Conservation (phyloP, 305 asterid genomes). For the Fraxinus sp. region DNA sequence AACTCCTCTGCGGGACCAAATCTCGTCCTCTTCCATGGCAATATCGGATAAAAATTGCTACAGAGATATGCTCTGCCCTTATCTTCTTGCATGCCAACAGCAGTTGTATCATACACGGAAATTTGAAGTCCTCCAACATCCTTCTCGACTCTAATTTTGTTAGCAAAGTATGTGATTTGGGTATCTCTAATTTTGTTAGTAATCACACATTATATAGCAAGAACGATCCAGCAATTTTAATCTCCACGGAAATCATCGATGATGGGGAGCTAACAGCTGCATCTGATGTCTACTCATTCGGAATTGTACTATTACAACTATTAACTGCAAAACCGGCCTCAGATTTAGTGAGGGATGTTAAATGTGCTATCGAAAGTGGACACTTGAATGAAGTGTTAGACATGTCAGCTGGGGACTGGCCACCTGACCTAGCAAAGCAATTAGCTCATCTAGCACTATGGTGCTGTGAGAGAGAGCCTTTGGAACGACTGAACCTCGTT, state of each 20-base stretch:
- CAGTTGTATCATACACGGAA: slow-evolving; percentile 60
- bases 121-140: slow-evolving; percentile 62
- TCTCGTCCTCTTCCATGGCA: slow-evolving; percentile 64
- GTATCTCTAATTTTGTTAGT: slow-evolving; percentile 38
- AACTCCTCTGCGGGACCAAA: slow-evolving; percentile 51
- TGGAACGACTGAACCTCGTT: slow-evolving; percentile 60
- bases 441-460: slow-evolving; percentile 60
- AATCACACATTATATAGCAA: slow-evolving; percentile 15
- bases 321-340: slow-evolving; percentile 66
- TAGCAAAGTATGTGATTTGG: slow-evolving; percentile 71
- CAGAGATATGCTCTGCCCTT: slow-evolving; percentile 68
- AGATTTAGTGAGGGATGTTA: slow-evolving; percentile 58
- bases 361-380: slow-evolving; percentile 63
- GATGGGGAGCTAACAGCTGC: slow-evolving; percentile 52
- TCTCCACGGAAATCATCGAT: slow-evolving; percentile 46
- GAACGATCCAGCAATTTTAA: slow-evolving; percentile 41
- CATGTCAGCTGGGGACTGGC: slow-evolving; percentile 87
- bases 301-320: slow-evolving; percentile 60
- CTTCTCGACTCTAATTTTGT: slow-evolving; percentile 65
- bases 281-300: slow-evolving; percentile 81
- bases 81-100: slow-evolving; percentile 59
- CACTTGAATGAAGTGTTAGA: slow-evolving; percentile 53
- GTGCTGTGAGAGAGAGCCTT: slow-evolving; percentile 57
- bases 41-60: slow-evolving; percentile 67
- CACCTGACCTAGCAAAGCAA: slow-evolving; percentile 44